Base-by-base conservation (phyloP, 2,329 filamentous ascomycete genomes). In the Rhexocercosporidium sp. region DNA sequence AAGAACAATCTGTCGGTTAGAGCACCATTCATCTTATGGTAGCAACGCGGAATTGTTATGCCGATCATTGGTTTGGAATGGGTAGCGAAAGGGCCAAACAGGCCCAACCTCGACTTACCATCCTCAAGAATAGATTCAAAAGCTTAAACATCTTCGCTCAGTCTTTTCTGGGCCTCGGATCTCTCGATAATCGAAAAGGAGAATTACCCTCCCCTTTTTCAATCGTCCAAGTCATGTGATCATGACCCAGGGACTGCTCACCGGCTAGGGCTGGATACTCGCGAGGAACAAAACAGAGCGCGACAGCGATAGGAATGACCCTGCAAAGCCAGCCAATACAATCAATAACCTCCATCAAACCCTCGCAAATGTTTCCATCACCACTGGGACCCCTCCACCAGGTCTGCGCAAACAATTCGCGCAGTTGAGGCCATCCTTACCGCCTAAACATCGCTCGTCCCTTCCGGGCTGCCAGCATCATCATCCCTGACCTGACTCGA, bases 211-310 rank as follows among this genome's bases (percentile, higher is more conserved):
- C 31, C 14, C 31, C n/a, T 39, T 18, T n/a, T n/a, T n/a, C n/a
- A 37, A n/a, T 46, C 12, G 2, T 27, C 56, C n/a, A 27, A 20
- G 11, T 39, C 54, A 57, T 37, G 54, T 57, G 54, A 57, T 11
- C 2, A 8, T 16, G 11, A n/a, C 3, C 34, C 31, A 47, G 57
- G 8, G 1, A 20, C 39, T n/a, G 56, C 22, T 31, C 22, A 59
- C 27, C 18, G 39, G 57, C 39, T 60, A 25, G 27, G 22, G 4
- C 34, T 37, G 16, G 20, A 25, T 22, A 51, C 59, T 53, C 59
- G 46, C 59, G 46, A 62, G 18, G 14, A 29, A 49, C 61, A 64
- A 61, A 67, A 64, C 61, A 67, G 64, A 56, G 20, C 2, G 9
- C 49, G 44, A 49, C 34, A 44, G 20, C 57, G 41, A 64, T 51